Evolutionary conservation across 352 stramenopile species (phyloP).

Genomic region (Pythium phragmiticola): DNA sequence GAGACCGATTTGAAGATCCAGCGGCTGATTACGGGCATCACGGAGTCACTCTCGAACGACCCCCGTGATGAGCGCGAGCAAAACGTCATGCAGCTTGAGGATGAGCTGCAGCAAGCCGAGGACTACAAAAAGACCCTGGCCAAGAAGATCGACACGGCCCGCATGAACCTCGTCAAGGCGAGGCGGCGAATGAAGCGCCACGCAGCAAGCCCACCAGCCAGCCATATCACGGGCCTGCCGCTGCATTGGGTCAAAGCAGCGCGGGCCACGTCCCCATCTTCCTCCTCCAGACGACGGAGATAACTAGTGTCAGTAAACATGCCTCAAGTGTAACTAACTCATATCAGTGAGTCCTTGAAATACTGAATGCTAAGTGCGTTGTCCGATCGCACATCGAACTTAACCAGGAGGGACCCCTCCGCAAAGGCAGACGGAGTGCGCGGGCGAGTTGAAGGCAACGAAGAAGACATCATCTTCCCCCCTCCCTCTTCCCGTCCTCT

Average conservation of each 20-base stretch:
- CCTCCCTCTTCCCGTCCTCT: not conserved
- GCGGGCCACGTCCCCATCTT: slow-evolving; percentile 3
- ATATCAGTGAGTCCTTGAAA: not conserved
- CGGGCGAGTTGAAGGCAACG: slow-evolving; percentile 28
- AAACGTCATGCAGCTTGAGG: slow-evolving; percentile 32
- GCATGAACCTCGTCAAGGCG: slow-evolving; percentile 25
- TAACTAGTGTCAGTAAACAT: slow-evolving; percentile 9
- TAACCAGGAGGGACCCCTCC: slow-evolving; percentile 10
- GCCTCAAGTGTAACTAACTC: slow-evolving; percentile 2
- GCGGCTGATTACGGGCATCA: slow-evolving; percentile 24
- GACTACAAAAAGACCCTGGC: slow-evolving; percentile 28
- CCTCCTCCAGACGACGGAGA: not conserved
- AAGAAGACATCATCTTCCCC: slow-evolving; percentile 6
- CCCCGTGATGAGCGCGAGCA: slow-evolving; percentile 27
- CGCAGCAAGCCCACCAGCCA: slow-evolving; percentile 5
- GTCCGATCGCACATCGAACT: slow-evolving; percentile 16
- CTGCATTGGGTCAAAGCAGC: slow-evolving; percentile 27
- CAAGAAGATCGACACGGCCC: slow-evolving; percentile 16
- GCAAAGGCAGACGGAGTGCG: slow-evolving; percentile 5
- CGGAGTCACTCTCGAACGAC: slow-evolving; percentile 28
- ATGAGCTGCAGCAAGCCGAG: slow-evolving; percentile 33
- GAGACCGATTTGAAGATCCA: slow-evolving; percentile 28
- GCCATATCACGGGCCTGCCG: slow-evolving; percentile 19
- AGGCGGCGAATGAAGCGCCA: slow-evolving; percentile 24
- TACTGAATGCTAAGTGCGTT: slow-evolving; percentile 16